phyloP scores from a whole-genome alignment of 163 green algal species.

The Prototheca wickerhamii region DNA sequence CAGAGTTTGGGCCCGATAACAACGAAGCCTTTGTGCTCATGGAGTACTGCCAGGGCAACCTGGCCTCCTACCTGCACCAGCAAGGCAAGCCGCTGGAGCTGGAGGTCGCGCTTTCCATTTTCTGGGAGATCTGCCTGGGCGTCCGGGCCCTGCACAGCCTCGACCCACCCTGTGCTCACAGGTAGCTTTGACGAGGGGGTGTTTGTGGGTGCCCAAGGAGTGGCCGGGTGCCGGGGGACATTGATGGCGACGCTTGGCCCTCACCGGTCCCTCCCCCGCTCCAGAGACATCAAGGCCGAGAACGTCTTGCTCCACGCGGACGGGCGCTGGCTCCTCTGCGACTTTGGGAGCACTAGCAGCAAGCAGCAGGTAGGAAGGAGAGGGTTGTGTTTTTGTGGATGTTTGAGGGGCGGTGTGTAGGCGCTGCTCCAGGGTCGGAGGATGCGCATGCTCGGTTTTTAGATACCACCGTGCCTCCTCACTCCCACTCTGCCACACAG shows the following conservation, averaged over 20 bases:
- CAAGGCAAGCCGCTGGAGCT: conserved; percentile 28
- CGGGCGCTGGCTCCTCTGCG: conserved; percentile 82
- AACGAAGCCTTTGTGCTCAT: conserved; percentile 76
- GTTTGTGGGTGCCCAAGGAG: neutral
- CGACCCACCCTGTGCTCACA: conserved; percentile 60
- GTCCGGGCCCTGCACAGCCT: conserved; percentile 73
- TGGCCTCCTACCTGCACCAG: conserved; percentile 49
- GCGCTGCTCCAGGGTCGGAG: neutral
- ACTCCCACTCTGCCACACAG: too few species aligned
- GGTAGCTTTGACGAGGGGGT: conserved; percentile 28
- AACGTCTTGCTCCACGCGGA: conserved; percentile 77
- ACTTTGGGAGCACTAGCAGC: conserved; percentile 74
- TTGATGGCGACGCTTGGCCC: neutral
- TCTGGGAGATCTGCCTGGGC: conserved; percentile 47
- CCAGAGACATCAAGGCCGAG: conserved; percentile 82
- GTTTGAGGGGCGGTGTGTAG: too few species aligned
- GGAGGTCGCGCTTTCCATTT: conserved; percentile 39
- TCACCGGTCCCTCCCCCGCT: neutral
- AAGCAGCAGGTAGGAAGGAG: conserved; percentile 10
- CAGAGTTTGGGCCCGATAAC: conserved; percentile 38
- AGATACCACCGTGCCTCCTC: too few species aligned
- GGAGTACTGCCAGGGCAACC: conserved; percentile 61
- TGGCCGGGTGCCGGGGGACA: too few species aligned
- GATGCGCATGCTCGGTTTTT: neutral
- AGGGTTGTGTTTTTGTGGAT: neutral